Conservation (phyloP, 2,329 filamentous ascomycete species). For the Calonectria pteridis region DNA sequence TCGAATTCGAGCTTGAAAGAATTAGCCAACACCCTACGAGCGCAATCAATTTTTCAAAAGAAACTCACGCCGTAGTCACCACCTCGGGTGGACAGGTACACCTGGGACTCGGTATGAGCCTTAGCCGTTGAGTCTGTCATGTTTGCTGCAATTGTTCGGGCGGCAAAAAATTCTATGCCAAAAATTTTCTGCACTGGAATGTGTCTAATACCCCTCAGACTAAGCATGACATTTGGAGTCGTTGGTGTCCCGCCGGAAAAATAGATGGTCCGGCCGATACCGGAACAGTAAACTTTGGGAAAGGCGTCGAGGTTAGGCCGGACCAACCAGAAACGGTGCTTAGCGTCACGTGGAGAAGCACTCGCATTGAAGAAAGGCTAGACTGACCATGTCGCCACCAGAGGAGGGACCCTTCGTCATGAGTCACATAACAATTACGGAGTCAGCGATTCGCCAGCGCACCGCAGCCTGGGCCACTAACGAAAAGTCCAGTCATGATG, state of each 20-base stretch:
- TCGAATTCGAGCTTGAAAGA: slow-evolving; percentile 80
- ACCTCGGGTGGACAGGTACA: slow-evolving; percentile 11
- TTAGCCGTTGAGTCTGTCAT: slow-evolving; percentile 5
- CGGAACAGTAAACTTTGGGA: slow-evolving; percentile 2
- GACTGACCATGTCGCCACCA: background rate
- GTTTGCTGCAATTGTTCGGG: background rate
- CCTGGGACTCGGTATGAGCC: slow-evolving; percentile 10
- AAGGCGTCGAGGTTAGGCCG: background rate
- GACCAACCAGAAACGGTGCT: background rate
- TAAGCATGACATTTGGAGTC: slow-evolving; percentile 7
- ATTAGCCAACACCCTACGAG: background rate
- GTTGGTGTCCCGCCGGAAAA: slow-evolving; percentile 6
- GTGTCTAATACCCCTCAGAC: slow-evolving; percentile 11
- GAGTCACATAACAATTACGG: slow-evolving; percentile 4
- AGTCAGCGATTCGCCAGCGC: background rate
- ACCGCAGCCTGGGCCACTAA: background rate
- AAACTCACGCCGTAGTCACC: slow-evolving; percentile 12
- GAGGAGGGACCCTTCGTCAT: background rate
- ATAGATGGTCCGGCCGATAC: slow-evolving; percentile 9
- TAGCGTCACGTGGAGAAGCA: background rate
- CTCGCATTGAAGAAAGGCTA: background rate
- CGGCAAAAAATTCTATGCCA: background rate
- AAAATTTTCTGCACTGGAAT: slow-evolving; percentile 7
- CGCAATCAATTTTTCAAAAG: background rate
- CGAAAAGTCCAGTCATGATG: background rate